Percentiles rank a stretch among this genome's conserved stretches.
These are phyloP conservation scores for Zygosaccharomyces lentus DNA, from an alignment of 805 yeast genomes.

Conservation along the genomic window DNA sequence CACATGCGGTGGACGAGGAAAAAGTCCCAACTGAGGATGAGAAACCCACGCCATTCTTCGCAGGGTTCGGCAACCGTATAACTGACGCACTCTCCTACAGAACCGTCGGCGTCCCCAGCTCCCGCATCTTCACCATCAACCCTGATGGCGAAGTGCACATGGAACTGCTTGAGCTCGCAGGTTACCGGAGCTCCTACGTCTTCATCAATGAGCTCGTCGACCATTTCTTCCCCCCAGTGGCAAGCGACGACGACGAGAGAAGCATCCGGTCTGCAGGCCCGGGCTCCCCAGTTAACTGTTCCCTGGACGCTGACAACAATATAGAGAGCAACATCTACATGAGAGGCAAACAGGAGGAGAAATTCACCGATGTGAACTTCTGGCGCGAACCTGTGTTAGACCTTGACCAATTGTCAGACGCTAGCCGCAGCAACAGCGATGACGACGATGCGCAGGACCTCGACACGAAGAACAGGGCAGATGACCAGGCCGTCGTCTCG, in stretches of 20 bases:
- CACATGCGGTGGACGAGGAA: neutral
- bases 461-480: neutral
- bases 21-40: slow-evolving; percentile 28
- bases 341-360: slow-evolving; percentile 32
- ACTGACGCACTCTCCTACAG: slow-evolving; percentile 95
- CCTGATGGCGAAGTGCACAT: slow-evolving; percentile 96
- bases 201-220: slow-evolving; percentile 91
- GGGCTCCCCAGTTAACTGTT: slow-evolving; percentile 28
- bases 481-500: neutral
- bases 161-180: slow-evolving; percentile 92
- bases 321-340: slow-evolving; percentile 22
- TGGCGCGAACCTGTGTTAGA: slow-evolving; percentile 83
- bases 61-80: slow-evolving; percentile 95
- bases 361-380: slow-evolving; percentile 80
- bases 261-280: slow-evolving; percentile 31
- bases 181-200: slow-evolving; percentile 82
- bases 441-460: slow-evolving; percentile 4
- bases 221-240: slow-evolving; percentile 91
- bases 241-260: slow-evolving; percentile 32
- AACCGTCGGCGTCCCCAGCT: slow-evolving; percentile 89
- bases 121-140: slow-evolving; percentile 91
- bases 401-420: slow-evolving; percentile 55
- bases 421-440: slow-evolving; percentile 15
- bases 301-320: slow-evolving; percentile 18
- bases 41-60: slow-evolving; percentile 79